A percentile compares a stretch with the other conserved stretches of the same genome.
These are phyloP conservation scores for Buddleja alternifolia DNA, from an alignment of 257 asterid species.

Conservation along the genomic window DNA sequence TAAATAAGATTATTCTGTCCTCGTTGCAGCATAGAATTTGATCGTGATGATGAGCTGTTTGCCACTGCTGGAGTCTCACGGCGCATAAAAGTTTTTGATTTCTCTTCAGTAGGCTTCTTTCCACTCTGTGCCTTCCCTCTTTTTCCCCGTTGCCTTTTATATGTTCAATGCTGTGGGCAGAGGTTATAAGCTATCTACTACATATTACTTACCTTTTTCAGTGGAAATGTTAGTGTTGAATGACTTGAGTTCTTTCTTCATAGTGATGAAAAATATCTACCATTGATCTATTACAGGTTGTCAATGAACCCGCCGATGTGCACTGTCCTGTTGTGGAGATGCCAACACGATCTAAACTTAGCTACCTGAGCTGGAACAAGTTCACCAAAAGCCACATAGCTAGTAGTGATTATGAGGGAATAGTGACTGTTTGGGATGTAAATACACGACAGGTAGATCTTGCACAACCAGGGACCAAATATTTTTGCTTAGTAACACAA, in stretches of 20 bases:
- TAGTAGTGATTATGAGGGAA: slow-evolving; percentile 83
- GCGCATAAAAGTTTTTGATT: slow-evolving; percentile 74
- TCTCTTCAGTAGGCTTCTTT: slow-evolving; percentile 53
- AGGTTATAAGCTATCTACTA: slow-evolving; percentile 9
- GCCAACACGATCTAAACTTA: slow-evolving; percentile 75
- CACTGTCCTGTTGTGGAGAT: slow-evolving; percentile 80
- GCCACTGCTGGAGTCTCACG: slow-evolving; percentile 90
- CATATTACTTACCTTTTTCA: background rate
- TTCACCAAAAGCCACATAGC: slow-evolving; percentile 67
- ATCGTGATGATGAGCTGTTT: slow-evolving; percentile 82
- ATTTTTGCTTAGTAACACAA: slow-evolving; percentile 13
- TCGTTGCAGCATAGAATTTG: slow-evolving; percentile 77
- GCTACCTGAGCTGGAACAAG: slow-evolving; percentile 88
- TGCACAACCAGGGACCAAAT: slow-evolving; percentile 1
- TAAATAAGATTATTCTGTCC: slow-evolving; percentile 11
- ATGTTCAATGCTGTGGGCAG: slow-evolving; percentile 3
- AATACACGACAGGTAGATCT: slow-evolving; percentile 66
- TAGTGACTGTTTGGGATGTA: slow-evolving; percentile 84
- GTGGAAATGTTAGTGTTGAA: slow-evolving; percentile 1
- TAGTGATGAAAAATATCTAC: background rate
- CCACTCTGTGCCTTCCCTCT: slow-evolving; percentile 19
- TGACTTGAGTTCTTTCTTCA: slow-evolving; percentile 6
- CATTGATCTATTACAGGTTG: slow-evolving; percentile 47
- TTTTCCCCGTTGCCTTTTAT: slow-evolving; percentile 20
- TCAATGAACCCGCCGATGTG: slow-evolving; percentile 65